Conservation (phyloP, 2,329 filamentous ascomycete species). For the Diaporthe citrichinensis region DNA sequence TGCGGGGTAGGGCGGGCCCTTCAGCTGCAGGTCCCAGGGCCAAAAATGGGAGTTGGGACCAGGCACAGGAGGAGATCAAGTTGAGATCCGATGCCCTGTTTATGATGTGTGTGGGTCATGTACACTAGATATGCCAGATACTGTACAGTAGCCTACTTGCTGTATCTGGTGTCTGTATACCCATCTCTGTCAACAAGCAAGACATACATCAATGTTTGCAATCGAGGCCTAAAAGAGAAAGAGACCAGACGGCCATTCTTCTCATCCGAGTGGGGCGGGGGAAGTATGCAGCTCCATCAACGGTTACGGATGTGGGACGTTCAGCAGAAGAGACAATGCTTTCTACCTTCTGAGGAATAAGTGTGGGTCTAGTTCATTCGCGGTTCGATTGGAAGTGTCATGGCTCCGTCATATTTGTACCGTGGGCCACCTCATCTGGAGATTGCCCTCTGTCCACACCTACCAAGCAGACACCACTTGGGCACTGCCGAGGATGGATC, state of each 20-base stretch:
- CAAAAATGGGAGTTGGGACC: too few relatives aligned
- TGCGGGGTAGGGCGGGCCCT: constrained; percentile 22
- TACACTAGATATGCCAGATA: not conserved
- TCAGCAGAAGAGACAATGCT: not conserved
- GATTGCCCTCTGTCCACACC: not conserved
- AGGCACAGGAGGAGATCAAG: not conserved
- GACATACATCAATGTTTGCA: not conserved
- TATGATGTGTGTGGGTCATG: not conserved
- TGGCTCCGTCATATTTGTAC: not conserved
- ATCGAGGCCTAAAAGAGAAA: not conserved
- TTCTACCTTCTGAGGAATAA: not conserved
- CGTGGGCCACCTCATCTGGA: not conserved
- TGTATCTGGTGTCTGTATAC: too few relatives aligned
- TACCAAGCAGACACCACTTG: not conserved
- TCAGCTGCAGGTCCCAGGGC: constrained; percentile 26
- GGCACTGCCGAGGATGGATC: not conserved
- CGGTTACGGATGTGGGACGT: not conserved
- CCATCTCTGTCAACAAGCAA: not conserved
- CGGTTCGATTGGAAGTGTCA: not conserved
- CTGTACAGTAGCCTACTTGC: not conserved
- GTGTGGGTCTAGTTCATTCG: not conserved
- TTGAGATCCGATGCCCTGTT: not conserved
- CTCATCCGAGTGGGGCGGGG: not conserved
- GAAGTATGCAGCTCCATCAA: not conserved
- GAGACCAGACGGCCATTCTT: not conserved